Evolutionary conservation across 2,329 filamentous ascomycete genomes (phyloP).

Genomic region (Juglanconis sp.): DNA sequence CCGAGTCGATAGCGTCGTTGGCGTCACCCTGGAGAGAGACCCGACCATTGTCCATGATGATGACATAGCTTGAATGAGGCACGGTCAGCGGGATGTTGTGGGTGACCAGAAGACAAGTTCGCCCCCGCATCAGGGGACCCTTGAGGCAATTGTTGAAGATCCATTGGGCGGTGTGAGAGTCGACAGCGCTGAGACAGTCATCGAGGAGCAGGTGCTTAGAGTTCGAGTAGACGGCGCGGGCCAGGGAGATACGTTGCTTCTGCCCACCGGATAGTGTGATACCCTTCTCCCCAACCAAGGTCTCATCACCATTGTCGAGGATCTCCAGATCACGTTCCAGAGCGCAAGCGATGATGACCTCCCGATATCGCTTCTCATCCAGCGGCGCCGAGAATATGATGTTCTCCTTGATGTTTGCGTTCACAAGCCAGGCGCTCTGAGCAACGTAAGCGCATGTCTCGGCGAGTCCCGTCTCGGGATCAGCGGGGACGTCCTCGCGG

Average conservation of each 20-base stretch:
- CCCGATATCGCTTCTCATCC: slow-evolving; percentile 77
- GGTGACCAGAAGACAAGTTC: slow-evolving; percentile 92
- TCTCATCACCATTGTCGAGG: slow-evolving; percentile 87
- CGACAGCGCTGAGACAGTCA: slow-evolving; percentile 93
- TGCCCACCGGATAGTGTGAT: slow-evolving; percentile 95
- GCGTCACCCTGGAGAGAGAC: slow-evolving; percentile 74
- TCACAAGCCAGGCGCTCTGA: slow-evolving; percentile 95
- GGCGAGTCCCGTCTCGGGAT: slow-evolving; percentile 80
- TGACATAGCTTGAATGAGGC: slow-evolving; percentile 74
- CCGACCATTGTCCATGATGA: slow-evolving; percentile 84
- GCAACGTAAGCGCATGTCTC: slow-evolving; percentile 96
- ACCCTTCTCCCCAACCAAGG: slow-evolving; percentile 92
- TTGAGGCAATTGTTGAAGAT: slow-evolving; percentile 93
- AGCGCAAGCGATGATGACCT: slow-evolving; percentile 87
- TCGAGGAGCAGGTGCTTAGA: slow-evolving; percentile 88
- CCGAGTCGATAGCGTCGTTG: slow-evolving; percentile 77
- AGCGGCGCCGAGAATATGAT: slow-evolving; percentile 84
- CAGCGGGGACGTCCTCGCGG: slow-evolving; percentile 76
- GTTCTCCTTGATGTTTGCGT: slow-evolving; percentile 92
- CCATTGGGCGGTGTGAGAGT: slow-evolving; percentile 96
- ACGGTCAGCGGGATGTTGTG: slow-evolving; percentile 91
- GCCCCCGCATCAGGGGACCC: slow-evolving; percentile 80
- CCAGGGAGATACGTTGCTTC: slow-evolving; percentile 94
- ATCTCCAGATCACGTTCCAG: slow-evolving; percentile 89
- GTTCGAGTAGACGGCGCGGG: slow-evolving; percentile 95